Conservation (phyloP, 2,329 filamentous ascomycete genomes). For the Aspergillus sp. region DNA sequence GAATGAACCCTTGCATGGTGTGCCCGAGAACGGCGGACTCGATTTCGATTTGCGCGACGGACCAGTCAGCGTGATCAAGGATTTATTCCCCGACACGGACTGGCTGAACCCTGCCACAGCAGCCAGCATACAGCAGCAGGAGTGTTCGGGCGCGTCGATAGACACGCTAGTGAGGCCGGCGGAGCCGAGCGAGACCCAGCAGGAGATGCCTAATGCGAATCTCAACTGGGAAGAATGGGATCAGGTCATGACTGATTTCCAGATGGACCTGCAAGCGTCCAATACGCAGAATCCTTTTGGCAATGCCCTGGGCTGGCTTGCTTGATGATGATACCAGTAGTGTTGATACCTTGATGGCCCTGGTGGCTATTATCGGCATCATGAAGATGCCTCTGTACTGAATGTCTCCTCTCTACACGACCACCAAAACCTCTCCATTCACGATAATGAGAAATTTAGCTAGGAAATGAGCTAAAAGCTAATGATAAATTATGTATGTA, state of each 20-base stretch:
- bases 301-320: slow-evolving; percentile 34
- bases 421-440: background rate
- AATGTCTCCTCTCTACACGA: background rate
- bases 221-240: slow-evolving; percentile 41
- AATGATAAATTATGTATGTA: no score
- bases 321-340: slow-evolving; percentile 16
- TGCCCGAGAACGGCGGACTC: slow-evolving; percentile 11
- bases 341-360: background rate
- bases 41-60: slow-evolving; percentile 31
- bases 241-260: slow-evolving; percentile 43
- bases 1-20: slow-evolving; percentile 7
- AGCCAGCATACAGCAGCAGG: slow-evolving; percentile 11
- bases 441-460: background rate
- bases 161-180: slow-evolving; percentile 13
- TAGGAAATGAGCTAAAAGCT: no score
- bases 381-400: background rate
- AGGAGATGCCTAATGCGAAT: slow-evolving; percentile 19
- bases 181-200: slow-evolving; percentile 13
- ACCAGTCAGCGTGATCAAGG: slow-evolving; percentile 24
- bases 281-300: slow-evolving; percentile 20
- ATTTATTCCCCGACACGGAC: slow-evolving; percentile 34
- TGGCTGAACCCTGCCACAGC: slow-evolving; percentile 22
- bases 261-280: slow-evolving; percentile 36
- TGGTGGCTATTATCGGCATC: background rate
- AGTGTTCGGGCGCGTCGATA: slow-evolving; percentile 12